Conservation (phyloP, 169 alveolate genomes). For the Plasmodium gallinaceum region DNA sequence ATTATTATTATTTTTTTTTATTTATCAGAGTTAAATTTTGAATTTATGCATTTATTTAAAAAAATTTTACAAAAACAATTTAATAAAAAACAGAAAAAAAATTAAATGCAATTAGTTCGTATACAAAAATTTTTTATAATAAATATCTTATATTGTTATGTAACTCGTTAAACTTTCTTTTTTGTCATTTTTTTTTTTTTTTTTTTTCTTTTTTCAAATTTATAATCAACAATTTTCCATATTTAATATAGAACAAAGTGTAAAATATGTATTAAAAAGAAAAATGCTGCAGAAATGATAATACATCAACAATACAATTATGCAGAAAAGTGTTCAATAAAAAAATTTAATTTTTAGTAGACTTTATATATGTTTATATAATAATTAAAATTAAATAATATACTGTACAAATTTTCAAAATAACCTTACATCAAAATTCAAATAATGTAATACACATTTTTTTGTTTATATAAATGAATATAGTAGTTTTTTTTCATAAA, state of each 20-base stretch:
- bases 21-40: neutral
- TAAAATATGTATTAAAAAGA: neutral
- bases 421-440: neutral
- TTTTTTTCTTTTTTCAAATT: neutral
- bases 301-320: neutral
- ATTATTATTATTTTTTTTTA: too few species aligned
- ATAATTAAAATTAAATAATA: neutral
- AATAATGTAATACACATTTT: neutral
- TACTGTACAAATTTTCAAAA: constrained; percentile 1
- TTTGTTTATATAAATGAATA: neutral
- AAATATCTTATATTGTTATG: too few species aligned
- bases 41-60: neutral
- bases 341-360: neutral
- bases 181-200: too few species aligned
- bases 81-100: neutral
- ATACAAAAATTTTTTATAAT: neutral
- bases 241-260: neutral
- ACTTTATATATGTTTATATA: constrained; percentile 1
- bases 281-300: constrained; percentile 40
- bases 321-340: constrained; percentile 40
- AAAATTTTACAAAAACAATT: too few species aligned
- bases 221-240: too few species aligned
- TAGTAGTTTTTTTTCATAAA: neutral
- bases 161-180: too few species aligned
- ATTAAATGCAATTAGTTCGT: neutral